Evolutionary conservation across 768 basidiomycete genomes (phyloP).

Genomic region (Termitomyces sp.): DNA sequence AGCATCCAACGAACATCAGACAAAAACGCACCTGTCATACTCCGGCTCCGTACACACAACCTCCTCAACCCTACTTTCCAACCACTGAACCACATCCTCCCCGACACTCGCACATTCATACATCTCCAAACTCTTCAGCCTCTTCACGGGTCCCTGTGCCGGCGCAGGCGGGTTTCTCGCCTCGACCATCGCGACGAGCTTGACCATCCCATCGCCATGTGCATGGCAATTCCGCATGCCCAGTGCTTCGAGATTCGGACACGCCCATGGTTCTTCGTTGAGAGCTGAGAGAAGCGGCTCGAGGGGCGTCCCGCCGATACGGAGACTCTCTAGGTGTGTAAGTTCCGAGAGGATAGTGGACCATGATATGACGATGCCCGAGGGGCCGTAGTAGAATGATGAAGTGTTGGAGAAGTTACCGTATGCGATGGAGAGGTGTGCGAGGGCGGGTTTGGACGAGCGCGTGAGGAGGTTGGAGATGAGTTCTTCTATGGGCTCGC

Average conservation of each 20-base stretch:
- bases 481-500: slow-evolving; percentile 75
- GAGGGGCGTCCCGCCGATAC: slow-evolving; percentile 61
- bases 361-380: slow-evolving; percentile 63
- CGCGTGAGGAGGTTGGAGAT: slow-evolving; percentile 58
- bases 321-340: slow-evolving; percentile 52
- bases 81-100: slow-evolving; percentile 67
- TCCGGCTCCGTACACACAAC: slow-evolving; percentile 61
- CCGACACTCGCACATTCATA: slow-evolving; percentile 65
- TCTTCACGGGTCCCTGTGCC: slow-evolving; percentile 32
- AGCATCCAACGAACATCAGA: not conserved
- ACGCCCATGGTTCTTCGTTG: slow-evolving; percentile 53
- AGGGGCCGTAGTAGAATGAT: slow-evolving; percentile 56
- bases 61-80: slow-evolving; percentile 56
- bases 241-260: slow-evolving; percentile 58
- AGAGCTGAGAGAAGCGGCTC: slow-evolving; percentile 62
- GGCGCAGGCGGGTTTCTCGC: slow-evolving; percentile 53
- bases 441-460: slow-evolving; percentile 54
- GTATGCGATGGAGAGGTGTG: slow-evolving; percentile 62
- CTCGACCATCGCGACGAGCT: slow-evolving; percentile 71
- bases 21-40: slow-evolving; percentile 35
- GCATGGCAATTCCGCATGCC: slow-evolving; percentile 63
- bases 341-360: slow-evolving; percentile 57
- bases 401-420: slow-evolving; percentile 32
- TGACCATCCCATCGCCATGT: slow-evolving; percentile 60
- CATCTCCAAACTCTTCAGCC: slow-evolving; percentile 58